phyloP scores from a whole-genome alignment of 139 green algal species.

The Dunaliella sp. region DNA sequence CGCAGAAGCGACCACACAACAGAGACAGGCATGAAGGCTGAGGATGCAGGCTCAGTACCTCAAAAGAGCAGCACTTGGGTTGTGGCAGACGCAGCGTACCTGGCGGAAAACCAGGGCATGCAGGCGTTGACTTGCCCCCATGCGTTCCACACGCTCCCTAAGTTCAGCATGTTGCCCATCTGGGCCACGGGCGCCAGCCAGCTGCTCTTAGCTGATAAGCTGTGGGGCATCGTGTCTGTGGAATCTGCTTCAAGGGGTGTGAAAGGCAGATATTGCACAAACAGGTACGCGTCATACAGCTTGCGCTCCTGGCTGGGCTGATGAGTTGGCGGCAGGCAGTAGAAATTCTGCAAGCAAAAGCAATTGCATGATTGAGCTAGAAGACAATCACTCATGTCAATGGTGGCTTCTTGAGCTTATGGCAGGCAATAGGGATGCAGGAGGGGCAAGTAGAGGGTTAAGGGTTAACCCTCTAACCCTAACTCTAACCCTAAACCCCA shows the following conservation, averaged over 20 bases:
- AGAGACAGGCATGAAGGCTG: too few relatives aligned
- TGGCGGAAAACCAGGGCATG: conserved; percentile 27
- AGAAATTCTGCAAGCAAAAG: too few relatives aligned
- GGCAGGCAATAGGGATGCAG: too few relatives aligned
- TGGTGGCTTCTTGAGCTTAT: too few relatives aligned
- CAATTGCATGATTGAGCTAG: too few relatives aligned
- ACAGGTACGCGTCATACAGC: conserved; percentile 39
- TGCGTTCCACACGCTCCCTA: conserved; percentile 29
- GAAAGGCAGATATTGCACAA: conserved; percentile 18
- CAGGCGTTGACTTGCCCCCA: conserved; percentile 31
- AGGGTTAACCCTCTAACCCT: too few relatives aligned
- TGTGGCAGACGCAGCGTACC: conserved; percentile 16
- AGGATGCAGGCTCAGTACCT: too few relatives aligned
- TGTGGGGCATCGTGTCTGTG: neutral
- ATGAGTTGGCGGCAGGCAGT: neutral
- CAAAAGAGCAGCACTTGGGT: neutral
- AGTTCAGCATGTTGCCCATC: neutral
- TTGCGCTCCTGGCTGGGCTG: neutral
- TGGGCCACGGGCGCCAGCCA: neutral
- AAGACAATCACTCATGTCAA: too few relatives aligned
- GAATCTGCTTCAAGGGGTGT: neutral
- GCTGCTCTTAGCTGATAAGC: neutral
- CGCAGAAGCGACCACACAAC: neutral
- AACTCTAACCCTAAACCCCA: too few relatives aligned
- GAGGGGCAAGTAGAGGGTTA: too few relatives aligned